phyloP scores from a whole-genome alignment of 768 basidiomycete genomes.

The Hericium erinaceus region DNA sequence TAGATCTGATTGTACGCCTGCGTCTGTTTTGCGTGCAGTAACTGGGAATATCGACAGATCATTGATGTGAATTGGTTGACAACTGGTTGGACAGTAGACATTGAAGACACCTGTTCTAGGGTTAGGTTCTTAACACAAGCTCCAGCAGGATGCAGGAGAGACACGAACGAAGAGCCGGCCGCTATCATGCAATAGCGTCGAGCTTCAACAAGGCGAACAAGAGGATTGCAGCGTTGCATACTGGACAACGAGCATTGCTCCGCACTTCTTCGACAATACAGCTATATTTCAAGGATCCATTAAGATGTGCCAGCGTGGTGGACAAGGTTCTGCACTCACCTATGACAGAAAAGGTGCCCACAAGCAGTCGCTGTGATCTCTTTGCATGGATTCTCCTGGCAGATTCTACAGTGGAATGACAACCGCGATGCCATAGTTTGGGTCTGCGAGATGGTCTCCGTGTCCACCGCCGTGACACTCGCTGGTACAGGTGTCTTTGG shows the following conservation, averaged over 20 bases:
- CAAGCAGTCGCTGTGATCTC: conserved; percentile 1
- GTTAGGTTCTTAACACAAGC: too few species aligned
- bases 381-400: background rate
- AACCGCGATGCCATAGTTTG: background rate
- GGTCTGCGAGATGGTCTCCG: background rate
- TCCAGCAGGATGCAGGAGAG: too few species aligned
- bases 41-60: too few species aligned
- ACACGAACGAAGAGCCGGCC: too few species aligned
- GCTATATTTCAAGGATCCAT: background rate
- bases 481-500: background rate
- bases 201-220: background rate
- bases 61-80: too few species aligned
- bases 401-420: background rate
- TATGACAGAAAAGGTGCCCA: background rate
- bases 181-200: background rate
- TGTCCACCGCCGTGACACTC: background rate
- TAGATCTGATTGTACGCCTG: too few species aligned
- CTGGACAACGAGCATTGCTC: background rate
- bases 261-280: background rate
- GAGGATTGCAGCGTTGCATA: background rate
- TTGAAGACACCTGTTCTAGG: too few species aligned
- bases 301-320: too few species aligned
- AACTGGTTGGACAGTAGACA: too few species aligned
- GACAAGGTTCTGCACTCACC: background rate
- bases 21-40: too few species aligned